Evolutionary conservation across 805 yeast genomes (phyloP).

Genomic region (Cyberlindnera samutprakarnensis): DNA sequence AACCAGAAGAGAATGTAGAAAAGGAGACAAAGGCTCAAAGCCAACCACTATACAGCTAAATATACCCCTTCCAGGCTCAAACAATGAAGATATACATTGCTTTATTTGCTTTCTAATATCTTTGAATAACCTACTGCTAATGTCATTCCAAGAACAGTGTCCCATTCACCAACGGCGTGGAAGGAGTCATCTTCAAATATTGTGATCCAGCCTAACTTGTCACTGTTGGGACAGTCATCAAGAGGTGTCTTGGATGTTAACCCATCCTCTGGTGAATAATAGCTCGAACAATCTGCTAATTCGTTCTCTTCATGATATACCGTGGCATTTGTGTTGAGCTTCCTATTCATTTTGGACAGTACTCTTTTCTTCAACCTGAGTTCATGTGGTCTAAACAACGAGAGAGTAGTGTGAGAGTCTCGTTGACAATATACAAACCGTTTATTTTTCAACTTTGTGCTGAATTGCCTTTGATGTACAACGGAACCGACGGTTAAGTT

Average conservation of each 20-base stretch:
- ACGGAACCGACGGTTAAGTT: conserved; percentile 38
- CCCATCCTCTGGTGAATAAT: conserved; percentile 46
- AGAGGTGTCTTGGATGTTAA: conserved; percentile 36
- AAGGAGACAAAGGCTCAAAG: no score
- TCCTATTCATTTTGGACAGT: conserved; percentile 20
- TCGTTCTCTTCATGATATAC: not conserved
- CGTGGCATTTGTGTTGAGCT: conserved; percentile 3
- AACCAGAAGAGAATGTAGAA: conserved; percentile 1
- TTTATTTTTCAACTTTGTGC: conserved; percentile 18
- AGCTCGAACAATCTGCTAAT: conserved; percentile 2
- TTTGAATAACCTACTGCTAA: conserved; percentile 43
- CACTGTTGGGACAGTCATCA: conserved; percentile 56
- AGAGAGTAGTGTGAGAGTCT: conserved; percentile 29
- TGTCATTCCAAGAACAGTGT: conserved; percentile 43
- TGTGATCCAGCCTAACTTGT: conserved; percentile 60
- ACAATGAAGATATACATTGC: no score
- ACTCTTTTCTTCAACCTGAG: conserved; percentile 32
- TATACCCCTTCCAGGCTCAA: not conserved
- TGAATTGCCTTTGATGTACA: conserved; percentile 28
- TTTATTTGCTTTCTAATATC: conserved; percentile 6
- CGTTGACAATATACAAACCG: conserved; percentile 24
- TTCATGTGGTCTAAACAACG: conserved; percentile 25
- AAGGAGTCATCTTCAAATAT: conserved; percentile 40
- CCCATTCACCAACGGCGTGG: conserved; percentile 41
- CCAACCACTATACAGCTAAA: no score